Percentiles rank a stretch among this genome's conserved stretches.
phyloP scores from a whole-genome alignment of 2,329 filamentous ascomycete species.

The Alternaria incomplexa region DNA sequence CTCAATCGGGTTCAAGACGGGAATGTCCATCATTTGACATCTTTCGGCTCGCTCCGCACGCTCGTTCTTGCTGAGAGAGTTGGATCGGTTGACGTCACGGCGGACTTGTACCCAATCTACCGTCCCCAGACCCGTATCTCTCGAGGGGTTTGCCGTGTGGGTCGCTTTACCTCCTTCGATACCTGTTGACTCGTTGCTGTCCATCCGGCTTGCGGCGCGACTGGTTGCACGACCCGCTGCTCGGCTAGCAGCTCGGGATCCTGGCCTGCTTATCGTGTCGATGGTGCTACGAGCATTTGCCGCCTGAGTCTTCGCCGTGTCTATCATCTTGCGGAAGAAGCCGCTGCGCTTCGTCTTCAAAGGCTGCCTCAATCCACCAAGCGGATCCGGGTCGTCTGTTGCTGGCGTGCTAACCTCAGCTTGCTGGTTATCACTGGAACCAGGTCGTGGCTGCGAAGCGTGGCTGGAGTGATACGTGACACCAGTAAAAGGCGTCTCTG shows the following conservation, averaged over 20 bases:
- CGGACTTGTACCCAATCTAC: conserved; percentile 98
- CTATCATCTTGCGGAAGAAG: conserved; percentile 94
- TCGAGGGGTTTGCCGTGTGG: conserved; percentile 53
- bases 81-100: conserved; percentile 92
- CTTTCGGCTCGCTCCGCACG: conserved; percentile 82
- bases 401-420: conserved; percentile 62
- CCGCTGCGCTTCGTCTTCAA: conserved; percentile 74
- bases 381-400: conserved; percentile 68
- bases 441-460: conserved; percentile 60
- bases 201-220: conserved; percentile 38
- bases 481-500: conserved; percentile 69
- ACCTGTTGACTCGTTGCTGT: conserved; percentile 55
- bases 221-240: conserved; percentile 49
- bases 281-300: conserved; percentile 88
- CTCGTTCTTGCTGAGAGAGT: conserved; percentile 89
- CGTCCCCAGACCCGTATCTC: conserved; percentile 72
- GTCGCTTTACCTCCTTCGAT: conserved; percentile 58
- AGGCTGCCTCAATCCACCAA: conserved; percentile 81
- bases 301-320: conserved; percentile 91
- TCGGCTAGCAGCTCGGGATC: conserved; percentile 47
- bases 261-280: conserved; percentile 60
- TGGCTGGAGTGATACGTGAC: conserved; percentile 94
- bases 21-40: conserved; percentile 93
- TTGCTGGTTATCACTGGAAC: conserved; percentile 53
- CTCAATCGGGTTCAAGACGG: conserved; percentile 86